Percentiles rank a stretch among this genome's conserved stretches.
These are phyloP conservation scores for Linderniella brevidens DNA, from an alignment of 257 asterid genomes.

Conservation along the genomic window DNA sequence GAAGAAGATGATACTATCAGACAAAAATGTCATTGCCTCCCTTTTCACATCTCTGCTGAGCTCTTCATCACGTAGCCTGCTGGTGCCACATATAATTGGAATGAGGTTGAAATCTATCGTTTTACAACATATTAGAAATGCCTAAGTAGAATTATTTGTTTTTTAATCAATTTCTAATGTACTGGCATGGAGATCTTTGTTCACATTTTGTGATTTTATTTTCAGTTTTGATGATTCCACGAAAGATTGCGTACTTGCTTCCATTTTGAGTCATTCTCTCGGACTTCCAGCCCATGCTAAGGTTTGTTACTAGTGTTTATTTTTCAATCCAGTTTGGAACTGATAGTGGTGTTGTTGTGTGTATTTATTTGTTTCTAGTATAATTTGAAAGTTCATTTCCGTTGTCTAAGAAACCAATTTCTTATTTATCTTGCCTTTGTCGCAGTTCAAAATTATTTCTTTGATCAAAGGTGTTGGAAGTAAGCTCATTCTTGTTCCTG, in stretches of 20 bases:
- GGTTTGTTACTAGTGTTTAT: conserved; percentile 25
- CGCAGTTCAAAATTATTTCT: conserved; percentile 61
- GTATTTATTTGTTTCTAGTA: conserved; percentile 1
- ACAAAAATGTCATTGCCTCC: conserved; percentile 43
- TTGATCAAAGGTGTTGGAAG: conserved; percentile 58
- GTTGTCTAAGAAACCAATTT: not conserved
- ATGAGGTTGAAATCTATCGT: conserved; percentile 29
- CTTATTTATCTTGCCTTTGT: conserved; percentile 10
- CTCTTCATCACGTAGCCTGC: conserved; percentile 37
- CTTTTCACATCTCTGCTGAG: conserved; percentile 50
- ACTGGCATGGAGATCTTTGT: conserved; percentile 5
- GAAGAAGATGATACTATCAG: conserved; percentile 65
- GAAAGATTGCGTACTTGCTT: conserved; percentile 41
- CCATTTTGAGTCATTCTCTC: conserved; percentile 36
- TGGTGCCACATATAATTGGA: conserved; percentile 40
- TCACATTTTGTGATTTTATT: conserved; percentile 11
- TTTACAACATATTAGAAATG: too few species aligned
- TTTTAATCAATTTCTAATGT: not conserved
- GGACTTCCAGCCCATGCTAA: conserved; percentile 51
- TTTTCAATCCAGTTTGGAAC: conserved; percentile 17
- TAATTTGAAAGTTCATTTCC: conserved; percentile 8
- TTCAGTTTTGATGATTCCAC: conserved; percentile 53
- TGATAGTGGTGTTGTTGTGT: not conserved
- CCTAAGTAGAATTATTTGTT: not conserved
- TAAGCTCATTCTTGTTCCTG: conserved; percentile 28